phyloP scores from a whole-genome alignment of 257 asterid genomes.

The Prunella vulgaris region DNA sequence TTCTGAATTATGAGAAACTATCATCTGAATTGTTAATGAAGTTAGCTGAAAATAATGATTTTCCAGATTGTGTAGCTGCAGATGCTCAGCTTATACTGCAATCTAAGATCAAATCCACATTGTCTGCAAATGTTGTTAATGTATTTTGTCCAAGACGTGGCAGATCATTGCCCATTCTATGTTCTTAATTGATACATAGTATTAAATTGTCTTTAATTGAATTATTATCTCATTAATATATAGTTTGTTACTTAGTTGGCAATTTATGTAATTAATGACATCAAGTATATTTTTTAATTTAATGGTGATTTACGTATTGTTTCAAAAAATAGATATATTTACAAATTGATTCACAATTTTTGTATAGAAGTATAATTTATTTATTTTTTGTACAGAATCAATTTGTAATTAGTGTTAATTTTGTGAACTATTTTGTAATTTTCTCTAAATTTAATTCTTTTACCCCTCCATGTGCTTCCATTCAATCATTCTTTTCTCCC shows the following conservation, averaged over 20 bases:
- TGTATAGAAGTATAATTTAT: no score
- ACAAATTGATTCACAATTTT: no score
- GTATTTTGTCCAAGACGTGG: constrained; percentile 20
- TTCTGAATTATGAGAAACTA: constrained; percentile 40
- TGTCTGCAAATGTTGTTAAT: constrained; percentile 1
- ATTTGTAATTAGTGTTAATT: no score
- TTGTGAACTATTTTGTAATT: no score
- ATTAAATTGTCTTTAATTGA: neutral
- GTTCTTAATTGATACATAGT: constrained; percentile 20
- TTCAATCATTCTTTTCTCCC: neutral
- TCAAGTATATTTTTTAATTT: no score
- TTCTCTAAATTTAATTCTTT: neutral
- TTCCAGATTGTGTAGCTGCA: constrained; percentile 34
- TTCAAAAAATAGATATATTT: no score
- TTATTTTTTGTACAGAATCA: no score
- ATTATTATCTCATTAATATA: neutral
- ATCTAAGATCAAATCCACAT: constrained; percentile 20
- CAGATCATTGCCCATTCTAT: constrained; percentile 28
- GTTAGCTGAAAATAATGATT: constrained; percentile 25
- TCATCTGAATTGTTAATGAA: constrained; percentile 26
- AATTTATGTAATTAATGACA: neutral
- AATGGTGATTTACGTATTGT: no score
- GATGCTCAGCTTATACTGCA: constrained; percentile 23
- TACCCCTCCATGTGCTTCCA: no score
- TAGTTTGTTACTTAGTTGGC: neutral